Evolutionary conservation across 1,284 basidiomycete genomes (phyloP), one percentile per base, ranked within the genome.

Genomic region (Microbotryum scabiosae): DNA sequence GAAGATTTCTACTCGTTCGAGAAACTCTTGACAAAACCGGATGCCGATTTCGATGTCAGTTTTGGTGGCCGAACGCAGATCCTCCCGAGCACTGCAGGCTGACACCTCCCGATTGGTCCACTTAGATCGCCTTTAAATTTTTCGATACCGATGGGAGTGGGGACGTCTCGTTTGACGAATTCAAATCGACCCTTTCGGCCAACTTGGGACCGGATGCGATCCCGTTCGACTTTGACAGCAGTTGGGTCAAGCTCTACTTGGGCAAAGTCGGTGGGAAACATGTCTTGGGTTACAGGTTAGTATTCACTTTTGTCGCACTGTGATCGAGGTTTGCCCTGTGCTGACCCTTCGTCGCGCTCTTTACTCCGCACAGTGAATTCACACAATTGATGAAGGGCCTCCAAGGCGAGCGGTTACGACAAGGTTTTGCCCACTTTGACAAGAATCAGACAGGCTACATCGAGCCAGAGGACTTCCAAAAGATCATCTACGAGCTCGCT

Each of bases 351-450:
- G 58, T 59, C 61, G 70, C 18, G 36, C 44, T n/a, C 44, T 47
- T 28, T 12, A 32, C 25, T 20, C 5, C 30, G 14, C 41, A 91
- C 78, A 86, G 87, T 74, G 91, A 96, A 77, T 96, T 96, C 77
- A 94, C 90, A 43, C 89, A 90, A 77, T 78, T 97, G 65, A 94
- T 97, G 90, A 96, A 94, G 77, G 92, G 90, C 50, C 82, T 96
- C 63, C 92, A 94, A 78, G 92, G 91, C 71, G 92, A 97, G 76
- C 85, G 92, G 52, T 80, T 96, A 62, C 85, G 92, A 66, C 92
- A 97, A 78, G 87, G 90, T 36, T 96, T 96, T 81, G 87, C 84
- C 77, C 84, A 85, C 77, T 81, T 96, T 72, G 92, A 96, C 76
- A 79, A 81, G 63, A 86, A 93, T 72, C 83, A 86, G 71, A 88